These are phyloP conservation scores for Mariannaea elegans DNA, from an alignment of 2,329 filamentous ascomycete genomes.

Conservation along the genomic window DNA sequence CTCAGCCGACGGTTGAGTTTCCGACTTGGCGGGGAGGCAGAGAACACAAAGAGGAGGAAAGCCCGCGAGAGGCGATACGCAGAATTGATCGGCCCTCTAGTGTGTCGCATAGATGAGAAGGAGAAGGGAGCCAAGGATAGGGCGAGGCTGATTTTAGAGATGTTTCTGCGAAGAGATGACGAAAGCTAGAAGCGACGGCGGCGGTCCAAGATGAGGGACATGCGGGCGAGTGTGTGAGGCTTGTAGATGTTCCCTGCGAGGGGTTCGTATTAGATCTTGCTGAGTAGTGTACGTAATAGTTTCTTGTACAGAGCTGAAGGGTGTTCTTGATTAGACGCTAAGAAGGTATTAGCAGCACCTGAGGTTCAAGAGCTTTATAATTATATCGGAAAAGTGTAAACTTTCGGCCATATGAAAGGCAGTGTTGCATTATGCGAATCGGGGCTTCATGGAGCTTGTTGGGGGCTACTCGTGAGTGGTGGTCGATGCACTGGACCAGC, in stretches of 20 bases:
- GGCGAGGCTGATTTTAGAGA: conserved; percentile 72
- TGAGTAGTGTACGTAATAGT: not conserved
- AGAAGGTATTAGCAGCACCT: not conserved
- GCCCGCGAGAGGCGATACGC: conserved; percentile 70
- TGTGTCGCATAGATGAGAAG: conserved; percentile 66
- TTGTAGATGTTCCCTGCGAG: not conserved
- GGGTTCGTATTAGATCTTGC: conserved; percentile 2
- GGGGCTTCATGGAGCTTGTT: no score
- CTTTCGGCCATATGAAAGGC: no score
- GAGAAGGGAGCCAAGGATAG: conserved; percentile 71
- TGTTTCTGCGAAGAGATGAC: conserved; percentile 62
- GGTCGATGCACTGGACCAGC: no score
- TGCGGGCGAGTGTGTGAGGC: conserved; percentile 28
- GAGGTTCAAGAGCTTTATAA: not conserved
- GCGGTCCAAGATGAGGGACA: conserved; percentile 19
- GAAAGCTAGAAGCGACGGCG: conserved; percentile 41
- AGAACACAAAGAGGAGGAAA: conserved; percentile 56
- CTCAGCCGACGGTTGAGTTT: conserved; percentile 59
- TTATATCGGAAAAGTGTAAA: no score
- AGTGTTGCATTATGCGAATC: no score
- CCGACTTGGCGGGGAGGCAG: conserved; percentile 45
- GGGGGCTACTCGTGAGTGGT: no score
- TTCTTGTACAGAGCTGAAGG: not conserved
- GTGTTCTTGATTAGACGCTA: not conserved
- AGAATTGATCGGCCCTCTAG: conserved; percentile 68